Conservation (phyloP, 257 asterid genomes). For the Ligustrum vulgare region DNA sequence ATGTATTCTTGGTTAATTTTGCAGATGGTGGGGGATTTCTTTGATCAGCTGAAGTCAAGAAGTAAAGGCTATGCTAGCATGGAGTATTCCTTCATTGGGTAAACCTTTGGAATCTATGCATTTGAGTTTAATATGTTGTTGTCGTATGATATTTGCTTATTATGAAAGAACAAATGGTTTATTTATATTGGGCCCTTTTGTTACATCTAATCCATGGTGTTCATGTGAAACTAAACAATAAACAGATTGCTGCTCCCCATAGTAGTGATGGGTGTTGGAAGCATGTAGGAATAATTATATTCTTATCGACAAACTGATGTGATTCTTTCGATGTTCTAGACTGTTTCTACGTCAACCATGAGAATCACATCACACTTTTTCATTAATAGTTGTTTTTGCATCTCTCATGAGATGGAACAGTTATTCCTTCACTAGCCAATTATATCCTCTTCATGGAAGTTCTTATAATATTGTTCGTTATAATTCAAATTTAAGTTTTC, state of each 20-base stretch:
- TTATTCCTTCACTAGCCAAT: not conserved
- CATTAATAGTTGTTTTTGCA: not conserved
- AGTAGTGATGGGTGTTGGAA: not conserved
- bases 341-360: not conserved
- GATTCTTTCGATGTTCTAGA: not conserved
- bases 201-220: not conserved
- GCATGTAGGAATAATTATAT: not conserved
- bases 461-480: not conserved
- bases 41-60: slow-evolving; percentile 97
- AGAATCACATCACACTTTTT: not conserved
- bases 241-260: not conserved
- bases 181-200: not conserved
- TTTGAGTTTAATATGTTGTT: not conserved
- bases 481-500: not conserved
- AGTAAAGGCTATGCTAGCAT: slow-evolving; percentile 99
- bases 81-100: slow-evolving; percentile 97
- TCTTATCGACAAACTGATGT: slow-evolving; percentile 4
- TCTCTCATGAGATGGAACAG: slow-evolving; percentile 1
- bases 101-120: slow-evolving; percentile 23
- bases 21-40: slow-evolving; percentile 99
- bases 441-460: not conserved
- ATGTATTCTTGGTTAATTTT: slow-evolving; percentile 29
- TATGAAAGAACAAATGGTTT: not conserved
- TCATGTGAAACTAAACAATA: not conserved
- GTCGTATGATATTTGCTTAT: slow-evolving; percentile 1